Evolutionary conservation across 768 basidiomycete genomes (phyloP), one percentile per base, ranked within the genome.

Genomic region (Pisolithus microcarpus): DNA sequence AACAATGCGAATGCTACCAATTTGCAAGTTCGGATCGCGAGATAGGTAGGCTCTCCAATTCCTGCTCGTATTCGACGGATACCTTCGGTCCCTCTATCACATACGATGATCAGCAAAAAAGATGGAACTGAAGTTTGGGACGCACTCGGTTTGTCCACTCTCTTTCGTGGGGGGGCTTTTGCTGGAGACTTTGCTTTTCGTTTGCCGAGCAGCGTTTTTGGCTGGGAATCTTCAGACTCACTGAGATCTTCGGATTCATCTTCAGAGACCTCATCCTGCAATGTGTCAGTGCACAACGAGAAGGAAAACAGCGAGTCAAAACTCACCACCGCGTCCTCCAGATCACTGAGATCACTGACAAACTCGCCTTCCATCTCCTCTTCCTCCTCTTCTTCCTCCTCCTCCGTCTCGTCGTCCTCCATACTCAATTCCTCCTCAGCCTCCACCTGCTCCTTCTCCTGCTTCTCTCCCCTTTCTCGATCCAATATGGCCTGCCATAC

Each of bases 31-130:
- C 70, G 38, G 76, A 76, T 56, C 74, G 77, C 36, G 73, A 73
- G 42, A 82, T 67, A 38, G 79, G 79, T 47, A 80, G 64, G 56
- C 76, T 83, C 63, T 86, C 91, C 68, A 87, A 75, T 71, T 96
- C 94, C 65, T 90, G 82, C 67, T 98, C 94, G 81, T 96, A 96
- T 69, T 96, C 95, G 61, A 98, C 85, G 65, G 97, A 91, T 62
- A 98, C 85, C 56, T 85, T 76, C 13, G 91, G 85, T 18, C 84
- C 87, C 61, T 76, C 84, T 85, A 65, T 30, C 9, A 10, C 9
- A 53, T 38, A 42, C 38, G 46, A 21, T 16, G 21, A 30, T 65
- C 45, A 65, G 58, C 39, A 42, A 26, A 46, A 47, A 48, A 23
- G 3, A 31, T 21, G 44, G 28, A 44, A 40, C 42, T n/a, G 16